Evolutionary conservation across 2,329 filamentous ascomycete genomes (phyloP).

Genomic region (Venturia aucupariae): DNA sequence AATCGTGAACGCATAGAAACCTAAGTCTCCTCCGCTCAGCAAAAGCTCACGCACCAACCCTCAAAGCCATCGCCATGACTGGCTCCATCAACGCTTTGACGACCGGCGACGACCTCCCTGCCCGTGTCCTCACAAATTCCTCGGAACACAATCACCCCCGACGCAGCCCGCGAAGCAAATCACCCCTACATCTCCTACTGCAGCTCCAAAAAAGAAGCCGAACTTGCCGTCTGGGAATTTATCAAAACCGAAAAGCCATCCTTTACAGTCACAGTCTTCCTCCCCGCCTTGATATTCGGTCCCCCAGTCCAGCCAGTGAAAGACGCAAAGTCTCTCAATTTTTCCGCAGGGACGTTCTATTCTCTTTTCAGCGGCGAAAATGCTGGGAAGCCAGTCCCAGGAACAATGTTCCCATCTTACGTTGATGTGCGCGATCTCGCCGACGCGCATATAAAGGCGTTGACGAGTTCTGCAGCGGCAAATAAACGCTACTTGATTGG

Average conservation of each 20-base stretch:
- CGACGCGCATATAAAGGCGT: slow-evolving; percentile 50
- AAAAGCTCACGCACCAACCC: slow-evolving; percentile 19
- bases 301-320: slow-evolving; percentile 52
- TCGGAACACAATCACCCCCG: slow-evolving; percentile 45
- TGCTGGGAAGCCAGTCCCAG: slow-evolving; percentile 49
- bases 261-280: slow-evolving; percentile 46
- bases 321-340: slow-evolving; percentile 67
- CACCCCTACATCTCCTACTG: slow-evolving; percentile 40
- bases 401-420: slow-evolving; percentile 47
- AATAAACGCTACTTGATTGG: slow-evolving; percentile 56
- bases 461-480: slow-evolving; percentile 46
- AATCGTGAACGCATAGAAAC: not conserved
- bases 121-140: slow-evolving; percentile 19
- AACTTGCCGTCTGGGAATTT: slow-evolving; percentile 47
- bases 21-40: slow-evolving; percentile 23
- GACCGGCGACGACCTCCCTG: slow-evolving; percentile 21
- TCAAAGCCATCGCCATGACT: slow-evolving; percentile 25
- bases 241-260: slow-evolving; percentile 33
- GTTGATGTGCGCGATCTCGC: slow-evolving; percentile 49
- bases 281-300: slow-evolving; percentile 48
- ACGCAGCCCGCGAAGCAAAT: slow-evolving; percentile 30
- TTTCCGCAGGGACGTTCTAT: slow-evolving; percentile 45
- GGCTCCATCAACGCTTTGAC: slow-evolving; percentile 23
- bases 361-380: slow-evolving; percentile 46
- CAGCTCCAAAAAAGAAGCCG: slow-evolving; percentile 47